phyloP scores from a whole-genome alignment of 2,329 filamentous ascomycete genomes.

The Xylariomycetidae sp. region DNA sequence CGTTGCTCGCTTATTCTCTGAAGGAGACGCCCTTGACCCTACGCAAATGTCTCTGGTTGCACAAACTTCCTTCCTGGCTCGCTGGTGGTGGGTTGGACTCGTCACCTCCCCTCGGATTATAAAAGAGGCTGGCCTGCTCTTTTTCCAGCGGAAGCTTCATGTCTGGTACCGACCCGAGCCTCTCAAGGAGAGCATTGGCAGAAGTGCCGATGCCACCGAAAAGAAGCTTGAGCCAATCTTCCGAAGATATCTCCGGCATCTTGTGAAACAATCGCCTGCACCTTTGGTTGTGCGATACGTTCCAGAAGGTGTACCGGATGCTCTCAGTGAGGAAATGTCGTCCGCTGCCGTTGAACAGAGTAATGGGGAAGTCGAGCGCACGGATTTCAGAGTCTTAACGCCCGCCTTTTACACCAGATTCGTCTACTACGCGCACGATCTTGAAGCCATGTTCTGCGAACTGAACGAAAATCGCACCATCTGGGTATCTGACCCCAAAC shows the following conservation, averaged over 20 bases:
- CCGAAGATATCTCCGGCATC: conserved; percentile 38
- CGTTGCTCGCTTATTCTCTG: conserved; percentile 53
- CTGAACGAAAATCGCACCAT: conserved; percentile 53
- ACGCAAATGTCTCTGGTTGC: conserved; percentile 33
- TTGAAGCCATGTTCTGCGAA: conserved; percentile 57
- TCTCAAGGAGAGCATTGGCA: conserved; percentile 46
- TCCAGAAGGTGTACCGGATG: conserved; percentile 40
- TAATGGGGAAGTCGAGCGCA: conserved; percentile 21
- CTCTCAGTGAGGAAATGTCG: conserved; percentile 31
- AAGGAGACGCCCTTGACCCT: conserved; percentile 44
- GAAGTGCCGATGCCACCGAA: conserved; percentile 47
- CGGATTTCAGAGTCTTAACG: conserved; percentile 55
- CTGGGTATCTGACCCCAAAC: conserved; percentile 47
- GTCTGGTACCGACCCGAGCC: conserved; percentile 64
- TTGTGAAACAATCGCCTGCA: conserved; percentile 40
- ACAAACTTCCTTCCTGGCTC: conserved; percentile 40
- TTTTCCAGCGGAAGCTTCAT: conserved; percentile 50
- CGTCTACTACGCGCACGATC: conserved; percentile 54
- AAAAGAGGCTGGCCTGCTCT: conserved; percentile 52
- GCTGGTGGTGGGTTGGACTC: conserved; percentile 64
- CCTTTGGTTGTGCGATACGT: conserved; percentile 47
- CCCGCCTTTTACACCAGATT: conserved; percentile 64
- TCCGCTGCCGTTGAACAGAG: conserved; percentile 24
- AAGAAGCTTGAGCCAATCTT: conserved; percentile 39
- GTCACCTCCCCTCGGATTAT: conserved; percentile 61